phyloP scores from a whole-genome alignment of 2,329 filamentous ascomycete species.

The Bipolaris bicolor region DNA sequence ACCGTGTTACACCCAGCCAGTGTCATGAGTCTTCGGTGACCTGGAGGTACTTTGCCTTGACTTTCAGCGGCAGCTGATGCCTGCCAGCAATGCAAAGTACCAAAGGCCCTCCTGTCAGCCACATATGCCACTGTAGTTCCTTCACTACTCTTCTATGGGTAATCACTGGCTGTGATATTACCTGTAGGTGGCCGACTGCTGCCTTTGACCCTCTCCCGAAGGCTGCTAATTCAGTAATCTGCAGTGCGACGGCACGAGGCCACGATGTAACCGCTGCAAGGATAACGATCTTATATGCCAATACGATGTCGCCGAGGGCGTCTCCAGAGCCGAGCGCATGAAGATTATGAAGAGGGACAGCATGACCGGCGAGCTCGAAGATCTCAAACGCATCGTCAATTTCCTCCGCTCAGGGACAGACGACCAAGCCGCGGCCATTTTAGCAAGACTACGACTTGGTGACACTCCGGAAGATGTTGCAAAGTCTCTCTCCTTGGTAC shows the following conservation, averaged over 20 bases:
- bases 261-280: conserved; percentile 29
- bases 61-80: neutral
- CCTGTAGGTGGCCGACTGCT: conserved; percentile 10
- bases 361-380: conserved; percentile 25
- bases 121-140: neutral
- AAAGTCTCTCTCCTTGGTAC: conserved; percentile 21
- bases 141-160: conserved; percentile 11
- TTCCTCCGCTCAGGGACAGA: conserved; percentile 29
- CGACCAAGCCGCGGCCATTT: conserved; percentile 26
- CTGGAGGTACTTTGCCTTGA: conserved; percentile 1
- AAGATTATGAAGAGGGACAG: conserved; percentile 31
- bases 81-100: neutral
- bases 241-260: conserved; percentile 33
- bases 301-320: conserved; percentile 35
- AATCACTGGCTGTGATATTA: conserved; percentile 13
- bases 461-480: conserved; percentile 29
- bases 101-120: neutral
- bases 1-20: conserved; percentile 6
- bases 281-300: conserved; percentile 28
- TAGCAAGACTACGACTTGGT: conserved; percentile 28
- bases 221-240: neutral
- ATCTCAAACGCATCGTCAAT: conserved; percentile 30
- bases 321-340: conserved; percentile 35
- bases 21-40: neutral
- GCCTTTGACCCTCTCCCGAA: neutral